Evolutionary conservation across 768 basidiomycete genomes (phyloP).

Genomic region (Leccinum aurantiacum): DNA sequence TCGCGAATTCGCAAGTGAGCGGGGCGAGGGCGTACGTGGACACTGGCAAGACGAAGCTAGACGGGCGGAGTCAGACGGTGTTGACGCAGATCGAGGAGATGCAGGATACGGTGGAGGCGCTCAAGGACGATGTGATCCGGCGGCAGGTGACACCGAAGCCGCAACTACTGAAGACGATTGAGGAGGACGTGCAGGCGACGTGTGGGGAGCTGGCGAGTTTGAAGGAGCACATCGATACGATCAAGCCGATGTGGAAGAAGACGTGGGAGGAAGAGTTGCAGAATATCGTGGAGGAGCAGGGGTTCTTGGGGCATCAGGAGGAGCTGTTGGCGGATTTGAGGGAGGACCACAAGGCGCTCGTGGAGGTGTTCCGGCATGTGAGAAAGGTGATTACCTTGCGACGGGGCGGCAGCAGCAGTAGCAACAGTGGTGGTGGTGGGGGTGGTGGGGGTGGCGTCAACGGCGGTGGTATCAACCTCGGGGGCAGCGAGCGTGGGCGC

Average conservation of each 20-base stretch:
- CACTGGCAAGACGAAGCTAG: constrained; percentile 89
- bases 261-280: constrained; percentile 97
- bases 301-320: constrained; percentile 90
- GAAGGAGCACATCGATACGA: constrained; percentile 79
- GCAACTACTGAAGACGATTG: constrained; percentile 64
- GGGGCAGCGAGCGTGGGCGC: no score
- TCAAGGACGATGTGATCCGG: constrained; percentile 90
- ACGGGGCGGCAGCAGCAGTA: background rate
- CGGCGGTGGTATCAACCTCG: no score
- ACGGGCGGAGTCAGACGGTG: constrained; percentile 82
- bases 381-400: constrained; percentile 80
- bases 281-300: constrained; percentile 96
- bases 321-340: constrained; percentile 85
- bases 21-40: constrained; percentile 88
- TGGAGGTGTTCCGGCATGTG: constrained; percentile 86
- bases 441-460: no score
- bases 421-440: no score
- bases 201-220: constrained; percentile 72
- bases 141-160: constrained; percentile 83
- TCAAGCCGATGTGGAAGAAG: constrained; percentile 98
- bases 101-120: constrained; percentile 83
- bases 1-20: constrained; percentile 78
- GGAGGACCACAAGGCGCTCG: constrained; percentile 90
- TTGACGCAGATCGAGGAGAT: constrained; percentile 92
- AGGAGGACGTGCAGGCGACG: constrained; percentile 66